Evolutionary conservation across 2,329 filamentous ascomycete genomes (phyloP), one percentile per base, ranked within the genome.

Genomic region (Colletotrichum musicola): DNA sequence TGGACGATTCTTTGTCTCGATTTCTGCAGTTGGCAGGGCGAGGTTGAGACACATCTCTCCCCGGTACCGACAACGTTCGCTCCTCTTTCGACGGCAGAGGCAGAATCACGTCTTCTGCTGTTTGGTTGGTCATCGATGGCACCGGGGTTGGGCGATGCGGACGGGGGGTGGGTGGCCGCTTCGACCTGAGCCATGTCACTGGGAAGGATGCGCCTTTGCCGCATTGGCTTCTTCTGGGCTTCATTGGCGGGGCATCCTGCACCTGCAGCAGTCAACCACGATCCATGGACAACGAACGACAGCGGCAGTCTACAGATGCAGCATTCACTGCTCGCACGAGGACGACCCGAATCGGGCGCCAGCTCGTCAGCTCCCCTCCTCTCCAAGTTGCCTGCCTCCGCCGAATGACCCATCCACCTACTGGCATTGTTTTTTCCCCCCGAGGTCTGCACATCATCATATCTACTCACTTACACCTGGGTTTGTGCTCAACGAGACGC

Each of bases 221-320:
- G 49, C 53, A 50, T 68, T 59, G 49, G 54, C 65, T 49, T 68
- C 27, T 12, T 55, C 27, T 42, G 54, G 61, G 47, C 64, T 60
- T 59, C 54, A 59, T 59, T 60, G 65, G 65, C 65, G 65, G 64
- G 61, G 61, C 65, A 59, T 60, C 54, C 38, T 64, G 65, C 65
- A 64, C 54, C 38, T 64, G 65, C 65, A 64, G 47, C 61, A 64
- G 47, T 60, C 12, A 59, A 53, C n/a, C 46, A 46, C 30, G 30
- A 16, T 10, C 60, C 16, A 49, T 53, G 49, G 16, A 59, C 61
- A 59, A 68, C 38, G 61, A 55, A 64, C 61, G 65, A 55, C 54
- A 50, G 54, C 54, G 65, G 54, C 61, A 64, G 60, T 51, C 46
- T 53, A 35, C 18, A 40, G 27, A 49, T 54, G 61, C 64, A 68